Base-by-base conservation (phyloP, 2,329 filamentous ascomycete genomes). In the Sclerotinia spermophila region DNA sequence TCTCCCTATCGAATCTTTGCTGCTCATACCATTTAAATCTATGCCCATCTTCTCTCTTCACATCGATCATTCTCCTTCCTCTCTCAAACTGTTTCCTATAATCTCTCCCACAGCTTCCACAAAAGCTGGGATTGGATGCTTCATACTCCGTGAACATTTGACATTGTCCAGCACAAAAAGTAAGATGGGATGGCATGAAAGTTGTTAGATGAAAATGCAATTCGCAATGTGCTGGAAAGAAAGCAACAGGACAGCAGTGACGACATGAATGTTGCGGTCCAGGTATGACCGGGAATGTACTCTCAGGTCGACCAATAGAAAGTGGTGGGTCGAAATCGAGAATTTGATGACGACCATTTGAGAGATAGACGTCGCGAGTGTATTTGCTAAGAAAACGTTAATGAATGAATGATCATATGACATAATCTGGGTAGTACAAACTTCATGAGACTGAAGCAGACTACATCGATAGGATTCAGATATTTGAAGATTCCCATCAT, bases 221-320 rank as follows among this genome's bases (percentile, higher is more conserved):
- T 38, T 78, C 74, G 68, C 76, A 78, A 45, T 78, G 76, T 2
- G 74, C 73, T 4, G 75, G 76, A 15, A 72, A 74, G 58, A 72
- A 77, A 15, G 75, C 73, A 4, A 76, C 75, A 13, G 76, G 76
- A 7, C 73, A 58, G 53, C 76, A 78, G 51, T 74, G 67, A 42
- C 64, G 70, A 55, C 76, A 78, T 73, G n/a, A 53, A 42, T 21
- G 38, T 33, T 42, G 53, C 51, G 24, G 72, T 48, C 19, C 69
- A 13, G 1, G 76, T 73, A 53, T 35, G 24, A 15, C 7, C 1
- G n/a, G 73, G 74, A 45, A 59, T 65, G 27, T 27, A n/a, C 45
- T 65, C 11, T 65, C 62, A 2, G 76, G 76, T 1, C 71, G 64
- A 19, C 76, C 76, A 21, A 74, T 71, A 30, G 48, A 58, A 19